Evolutionary conservation across 495 filamentous ascomycete species (phyloP).

Genomic region (Aspergillus nanangensis): DNA sequence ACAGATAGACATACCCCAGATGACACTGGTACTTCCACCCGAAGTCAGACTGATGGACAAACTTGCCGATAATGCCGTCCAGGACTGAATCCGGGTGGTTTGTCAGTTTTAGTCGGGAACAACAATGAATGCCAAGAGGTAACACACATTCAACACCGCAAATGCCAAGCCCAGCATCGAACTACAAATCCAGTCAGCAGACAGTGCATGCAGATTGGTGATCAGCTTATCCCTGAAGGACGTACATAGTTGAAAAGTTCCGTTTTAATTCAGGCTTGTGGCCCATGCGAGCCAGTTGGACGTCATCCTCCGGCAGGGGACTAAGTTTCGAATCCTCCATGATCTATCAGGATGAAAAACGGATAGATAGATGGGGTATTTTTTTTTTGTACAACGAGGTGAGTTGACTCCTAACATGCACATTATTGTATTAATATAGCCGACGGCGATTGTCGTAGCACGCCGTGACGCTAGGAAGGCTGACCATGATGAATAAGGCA

Average conservation of each 20-base stretch:
- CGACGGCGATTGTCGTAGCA: no score
- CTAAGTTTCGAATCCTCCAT: not conserved
- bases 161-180: conserved; percentile 45
- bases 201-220: not conserved
- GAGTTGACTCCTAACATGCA: no score
- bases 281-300: conserved; percentile 51
- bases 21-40: conserved; percentile 39
- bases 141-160: conserved; percentile 37
- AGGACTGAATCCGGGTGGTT: conserved; percentile 22
- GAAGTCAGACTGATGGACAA: conserved; percentile 41
- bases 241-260: conserved; percentile 40
- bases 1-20: conserved; percentile 37
- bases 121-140: conserved; percentile 1
- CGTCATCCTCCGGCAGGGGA: conserved; percentile 27
- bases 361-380: not conserved
- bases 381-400: no score
- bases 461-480: no score
- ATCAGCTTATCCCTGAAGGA: not conserved
- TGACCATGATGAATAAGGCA: conserved; percentile 3
- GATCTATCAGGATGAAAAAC: no score
- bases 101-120: not conserved
- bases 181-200: conserved; percentile 10
- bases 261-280: conserved; percentile 57
- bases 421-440: no score
- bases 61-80: conserved; percentile 42